phyloP scores from a whole-genome alignment of 1,284 basidiomycete species.

The Melampsora americana region DNA sequence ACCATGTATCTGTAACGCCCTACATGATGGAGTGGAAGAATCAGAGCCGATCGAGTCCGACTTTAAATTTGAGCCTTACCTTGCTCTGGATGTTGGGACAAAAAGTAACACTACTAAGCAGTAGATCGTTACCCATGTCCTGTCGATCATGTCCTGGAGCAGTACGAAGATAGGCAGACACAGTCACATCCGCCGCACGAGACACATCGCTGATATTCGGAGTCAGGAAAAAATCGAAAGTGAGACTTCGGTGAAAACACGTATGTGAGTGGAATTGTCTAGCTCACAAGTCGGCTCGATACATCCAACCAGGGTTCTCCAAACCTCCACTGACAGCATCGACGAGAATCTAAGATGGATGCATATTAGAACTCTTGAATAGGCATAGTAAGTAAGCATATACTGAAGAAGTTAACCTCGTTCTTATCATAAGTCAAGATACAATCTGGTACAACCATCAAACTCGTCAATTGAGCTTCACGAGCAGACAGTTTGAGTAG shows the following conservation, averaged over 20 bases:
- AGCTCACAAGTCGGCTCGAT: conserved; percentile 42
- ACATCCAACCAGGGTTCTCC: conserved; percentile 44
- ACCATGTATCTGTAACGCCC: conserved; percentile 44
- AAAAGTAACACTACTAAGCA: conserved; percentile 40
- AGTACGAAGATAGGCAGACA: conserved; percentile 42
- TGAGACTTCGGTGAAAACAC: no score
- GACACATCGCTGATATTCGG: conserved; percentile 29
- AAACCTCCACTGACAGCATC: conserved; percentile 41
- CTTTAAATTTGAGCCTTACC: conserved; percentile 9
- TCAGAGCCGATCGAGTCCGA: not conserved
- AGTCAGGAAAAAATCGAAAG: conserved; percentile 15
- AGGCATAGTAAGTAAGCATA: no score
- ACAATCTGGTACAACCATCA: conserved; percentile 16
- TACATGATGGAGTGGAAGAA: conserved; percentile 1
- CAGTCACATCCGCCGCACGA: conserved; percentile 41
- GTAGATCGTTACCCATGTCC: conserved; percentile 45
- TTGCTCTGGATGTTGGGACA: conserved; percentile 41
- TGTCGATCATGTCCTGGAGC: conserved; percentile 44
- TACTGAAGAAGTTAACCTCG: conserved; percentile 18
- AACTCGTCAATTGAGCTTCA: not conserved
- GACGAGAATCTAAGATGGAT: conserved; percentile 33
- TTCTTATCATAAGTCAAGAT: conserved; percentile 44
- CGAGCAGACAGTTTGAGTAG: not conserved
- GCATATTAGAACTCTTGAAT: no score
- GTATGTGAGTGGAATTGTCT: not conserved